phyloP scores from a whole-genome alignment of 2,329 filamentous ascomycete genomes.

The Ophiobolus disseminans region DNA sequence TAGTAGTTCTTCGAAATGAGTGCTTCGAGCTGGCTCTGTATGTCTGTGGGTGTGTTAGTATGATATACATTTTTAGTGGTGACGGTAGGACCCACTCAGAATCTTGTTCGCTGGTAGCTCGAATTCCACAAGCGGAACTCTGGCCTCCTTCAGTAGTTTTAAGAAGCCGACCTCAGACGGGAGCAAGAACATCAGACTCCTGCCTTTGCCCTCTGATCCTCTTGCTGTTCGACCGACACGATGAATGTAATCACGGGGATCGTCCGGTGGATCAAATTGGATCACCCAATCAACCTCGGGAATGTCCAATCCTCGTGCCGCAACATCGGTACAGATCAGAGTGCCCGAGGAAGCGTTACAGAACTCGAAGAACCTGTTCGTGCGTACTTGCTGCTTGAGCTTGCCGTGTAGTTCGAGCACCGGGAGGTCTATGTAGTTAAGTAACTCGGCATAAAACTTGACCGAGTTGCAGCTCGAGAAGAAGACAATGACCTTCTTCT shows the following conservation, averaged over 20 bases:
- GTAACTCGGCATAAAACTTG: conserved; percentile 90
- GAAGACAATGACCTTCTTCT: conserved; percentile 98
- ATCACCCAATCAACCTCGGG: conserved; percentile 91
- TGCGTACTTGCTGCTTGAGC: conserved; percentile 99
- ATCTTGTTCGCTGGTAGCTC: conserved; percentile 94
- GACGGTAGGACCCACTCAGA: conserved; percentile 51
- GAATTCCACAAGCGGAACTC: conserved; percentile 94
- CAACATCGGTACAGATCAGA: conserved; percentile 95
- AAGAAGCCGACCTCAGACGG: conserved; percentile 93
- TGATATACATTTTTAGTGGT: background rate
- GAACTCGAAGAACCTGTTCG: conserved; percentile 98
- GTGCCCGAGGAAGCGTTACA: conserved; percentile 84
- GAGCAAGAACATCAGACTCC: conserved; percentile 90
- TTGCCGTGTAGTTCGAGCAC: conserved; percentile 87
- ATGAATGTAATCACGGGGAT: conserved; percentile 74
- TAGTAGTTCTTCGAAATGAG: conserved; percentile 96
- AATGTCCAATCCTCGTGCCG: conserved; percentile 93
- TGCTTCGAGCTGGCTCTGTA: conserved; percentile 80
- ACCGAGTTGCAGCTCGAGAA: conserved; percentile 87
- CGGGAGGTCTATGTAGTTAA: conserved; percentile 96
- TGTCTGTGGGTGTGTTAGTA: conserved; percentile 55
- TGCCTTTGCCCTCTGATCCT: conserved; percentile 81
- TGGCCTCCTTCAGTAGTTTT: conserved; percentile 85
- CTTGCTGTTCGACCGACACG: conserved; percentile 93
- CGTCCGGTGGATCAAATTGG: conserved; percentile 93